Evolutionary conservation across 2,329 filamentous ascomycete genomes (phyloP).

Genomic region (Claviceps digitariae): DNA sequence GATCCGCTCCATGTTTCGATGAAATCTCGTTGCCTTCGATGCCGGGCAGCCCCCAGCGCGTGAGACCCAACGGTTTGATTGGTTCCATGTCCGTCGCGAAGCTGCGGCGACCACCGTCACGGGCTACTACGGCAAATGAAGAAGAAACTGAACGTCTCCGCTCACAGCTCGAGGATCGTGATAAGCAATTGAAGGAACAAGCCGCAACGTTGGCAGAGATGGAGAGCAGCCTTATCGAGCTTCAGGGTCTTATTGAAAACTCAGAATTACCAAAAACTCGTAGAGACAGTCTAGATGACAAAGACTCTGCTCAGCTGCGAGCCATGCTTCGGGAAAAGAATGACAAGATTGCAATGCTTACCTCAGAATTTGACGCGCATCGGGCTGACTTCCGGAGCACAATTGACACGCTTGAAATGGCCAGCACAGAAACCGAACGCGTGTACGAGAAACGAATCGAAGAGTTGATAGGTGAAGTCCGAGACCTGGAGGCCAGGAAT

Average conservation of each 20-base stretch:
- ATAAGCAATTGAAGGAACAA: constrained; percentile 81
- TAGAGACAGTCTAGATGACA: constrained; percentile 45
- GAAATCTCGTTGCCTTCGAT: constrained; percentile 34
- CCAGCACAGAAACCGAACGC: constrained; percentile 85
- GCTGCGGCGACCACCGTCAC: constrained; percentile 39
- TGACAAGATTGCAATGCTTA: constrained; percentile 87
- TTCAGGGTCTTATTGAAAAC: constrained; percentile 54
- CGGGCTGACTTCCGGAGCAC: constrained; percentile 93
- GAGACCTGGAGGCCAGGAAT: constrained; percentile 67
- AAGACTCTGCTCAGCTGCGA: constrained; percentile 64
- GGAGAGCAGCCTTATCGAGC: constrained; percentile 73
- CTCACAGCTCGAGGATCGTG: constrained; percentile 65
- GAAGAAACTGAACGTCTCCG: constrained; percentile 64
- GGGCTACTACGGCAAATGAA: constrained; percentile 42
- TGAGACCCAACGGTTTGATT: constrained; percentile 38
- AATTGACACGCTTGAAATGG: constrained; percentile 90
- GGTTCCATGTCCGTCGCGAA: constrained; percentile 42
- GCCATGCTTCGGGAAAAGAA: constrained; percentile 87
- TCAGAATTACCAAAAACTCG: constrained; percentile 28
- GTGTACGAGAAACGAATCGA: constrained; percentile 93
- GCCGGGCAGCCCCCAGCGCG: constrained; percentile 36
- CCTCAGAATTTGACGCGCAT: constrained; percentile 87
- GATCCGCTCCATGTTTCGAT: constrained; percentile 36
- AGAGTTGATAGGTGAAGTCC: constrained; percentile 69
- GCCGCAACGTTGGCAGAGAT: constrained; percentile 72